Conservation (phyloP, 768 basidiomycete species). For the Hydnum rufescens region DNA sequence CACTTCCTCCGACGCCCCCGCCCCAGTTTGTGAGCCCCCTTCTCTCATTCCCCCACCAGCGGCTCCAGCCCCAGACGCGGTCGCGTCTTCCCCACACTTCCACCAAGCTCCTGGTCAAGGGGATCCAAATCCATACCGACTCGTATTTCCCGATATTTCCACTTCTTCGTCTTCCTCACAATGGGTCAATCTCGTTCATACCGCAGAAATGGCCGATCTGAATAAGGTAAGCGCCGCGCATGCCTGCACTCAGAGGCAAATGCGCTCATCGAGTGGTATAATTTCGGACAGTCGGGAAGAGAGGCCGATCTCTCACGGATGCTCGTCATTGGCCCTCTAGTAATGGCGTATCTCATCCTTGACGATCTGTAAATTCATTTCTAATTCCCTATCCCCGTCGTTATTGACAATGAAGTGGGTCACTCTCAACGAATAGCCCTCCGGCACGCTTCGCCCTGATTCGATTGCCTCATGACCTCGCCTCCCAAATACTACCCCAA, state of each 20-base stretch:
- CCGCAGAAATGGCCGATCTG: background rate
- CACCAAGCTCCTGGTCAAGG: too few relatives aligned
- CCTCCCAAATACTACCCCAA: slow-evolving; percentile 26
- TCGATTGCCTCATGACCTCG: slow-evolving; percentile 33
- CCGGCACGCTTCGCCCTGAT: slow-evolving; percentile 38
- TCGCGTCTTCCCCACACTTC: too few relatives aligned
- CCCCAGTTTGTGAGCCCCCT: too few relatives aligned
- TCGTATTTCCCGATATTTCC: background rate
- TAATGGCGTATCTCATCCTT: slow-evolving; percentile 42
- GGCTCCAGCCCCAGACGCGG: too few relatives aligned
- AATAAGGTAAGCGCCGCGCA: background rate
- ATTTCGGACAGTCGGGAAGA: background rate
- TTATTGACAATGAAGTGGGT: background rate
- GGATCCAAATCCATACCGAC: background rate
- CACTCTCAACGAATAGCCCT: slow-evolving; percentile 32
- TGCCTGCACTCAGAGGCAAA: background rate
- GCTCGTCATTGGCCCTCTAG: slow-evolving; percentile 36
- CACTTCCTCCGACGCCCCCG: too few relatives aligned
- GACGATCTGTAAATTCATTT: slow-evolving; percentile 35
- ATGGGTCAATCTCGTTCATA: background rate
- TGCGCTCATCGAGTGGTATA: background rate
- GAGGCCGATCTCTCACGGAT: slow-evolving; percentile 23
- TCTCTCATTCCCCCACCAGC: too few relatives aligned
- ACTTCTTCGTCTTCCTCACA: background rate
- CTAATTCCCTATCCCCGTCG: background rate